A percentile compares a stretch with the other conserved stretches of the same genome.
Evolutionary conservation across 2,329 filamentous ascomycete species (phyloP).

Genomic region (Sordariomycetes sp.): DNA sequence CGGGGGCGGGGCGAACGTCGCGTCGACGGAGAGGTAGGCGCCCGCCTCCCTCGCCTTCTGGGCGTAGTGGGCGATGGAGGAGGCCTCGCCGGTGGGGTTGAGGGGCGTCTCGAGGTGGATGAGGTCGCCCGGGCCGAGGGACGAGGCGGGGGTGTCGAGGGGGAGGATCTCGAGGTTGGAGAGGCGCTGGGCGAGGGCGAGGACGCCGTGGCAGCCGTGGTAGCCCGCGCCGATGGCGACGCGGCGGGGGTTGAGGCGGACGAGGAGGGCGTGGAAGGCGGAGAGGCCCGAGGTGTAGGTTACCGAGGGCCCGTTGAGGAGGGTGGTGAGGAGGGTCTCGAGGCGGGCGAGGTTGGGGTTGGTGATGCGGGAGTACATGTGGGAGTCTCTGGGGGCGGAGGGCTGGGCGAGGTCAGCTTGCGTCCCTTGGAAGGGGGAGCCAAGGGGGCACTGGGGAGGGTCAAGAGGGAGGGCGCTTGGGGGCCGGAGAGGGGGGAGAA

Average conservation of each 20-base stretch:
- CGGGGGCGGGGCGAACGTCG: conserved; percentile 85
- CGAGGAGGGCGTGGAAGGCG: conserved; percentile 77
- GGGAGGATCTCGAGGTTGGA: conserved; percentile 61
- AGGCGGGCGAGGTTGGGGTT: conserved; percentile 74
- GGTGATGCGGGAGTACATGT: conserved; percentile 74
- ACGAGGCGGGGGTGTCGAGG: conserved; percentile 52
- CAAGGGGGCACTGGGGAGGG: not conserved
- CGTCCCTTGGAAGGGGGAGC: not conserved
- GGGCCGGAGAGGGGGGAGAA: not conserved
- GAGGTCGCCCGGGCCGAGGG: conserved; percentile 65
- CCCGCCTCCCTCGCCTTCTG: conserved; percentile 57
- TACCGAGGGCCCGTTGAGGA: conserved; percentile 57
- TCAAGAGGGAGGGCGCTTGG: not conserved
- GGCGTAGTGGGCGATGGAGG: conserved; percentile 59
- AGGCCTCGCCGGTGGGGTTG: conserved; percentile 78
- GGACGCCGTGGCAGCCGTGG: conserved; percentile 85
- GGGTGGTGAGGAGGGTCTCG: conserved; percentile 64
- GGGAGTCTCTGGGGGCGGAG: conserved; percentile 40
- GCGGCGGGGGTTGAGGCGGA: conserved; percentile 70
- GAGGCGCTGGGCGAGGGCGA: conserved; percentile 60
- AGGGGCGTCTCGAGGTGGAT: conserved; percentile 88
- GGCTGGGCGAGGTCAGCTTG: conserved; percentile 21
- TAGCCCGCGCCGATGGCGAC: conserved; percentile 79
- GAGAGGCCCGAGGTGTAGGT: conserved; percentile 78
- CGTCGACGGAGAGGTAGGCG: conserved; percentile 71